Base-by-base conservation (phyloP, 2,329 filamentous ascomycete genomes). In the Epichloe glyceriae region DNA sequence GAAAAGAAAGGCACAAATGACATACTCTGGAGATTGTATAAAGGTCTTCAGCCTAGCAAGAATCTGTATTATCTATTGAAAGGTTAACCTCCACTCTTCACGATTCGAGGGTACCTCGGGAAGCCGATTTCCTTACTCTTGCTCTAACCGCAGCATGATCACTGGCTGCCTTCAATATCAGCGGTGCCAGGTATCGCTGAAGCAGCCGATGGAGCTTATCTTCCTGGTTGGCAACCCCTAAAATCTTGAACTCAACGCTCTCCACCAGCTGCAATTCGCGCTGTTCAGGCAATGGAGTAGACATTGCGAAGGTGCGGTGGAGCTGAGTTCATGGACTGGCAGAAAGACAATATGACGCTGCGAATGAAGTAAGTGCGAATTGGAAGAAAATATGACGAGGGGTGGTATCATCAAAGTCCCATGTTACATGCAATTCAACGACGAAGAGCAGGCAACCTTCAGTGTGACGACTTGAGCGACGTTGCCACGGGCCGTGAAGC, bases 81-180 rank as follows among this genome's bases (percentile, higher is more conserved):
- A n/a, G n/a, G 47, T 52, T n/a, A 52, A 50, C 22, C 4, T 22
- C 3, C 4, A 12, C 12, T 47, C 38, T 33, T n/a, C 11, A 19
- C 2, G n/a, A 1, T 10, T 10, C 35, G 22, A 44, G 15, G n/a
- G 5, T 11, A 45, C 14, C 8, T 30, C 37, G 22, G 8, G 17
- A 10, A 42, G 17, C 26, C 22, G 45, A 26, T 35, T 33, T 19
- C 54, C 62, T 56, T 62, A 82, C 81, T 71, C 91, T 93, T 59
- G 84, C 84, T 59, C 91, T 80, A 30, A 97, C 93, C 43, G 81
- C 75, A 47, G 81, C 76, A 67, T 90, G 80, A 22, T 88, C 85
- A 46, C 90, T 96, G 34, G 78, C 82, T 34, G 94, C 81, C 64
- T 97, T 97, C 52, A 96, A 74, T 3, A 98, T 76, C 11, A 97